Evolutionary conservation across 306 rosid species (phyloP), one percentile per base, ranked within the genome.

Genomic region (Urtica urens): DNA sequence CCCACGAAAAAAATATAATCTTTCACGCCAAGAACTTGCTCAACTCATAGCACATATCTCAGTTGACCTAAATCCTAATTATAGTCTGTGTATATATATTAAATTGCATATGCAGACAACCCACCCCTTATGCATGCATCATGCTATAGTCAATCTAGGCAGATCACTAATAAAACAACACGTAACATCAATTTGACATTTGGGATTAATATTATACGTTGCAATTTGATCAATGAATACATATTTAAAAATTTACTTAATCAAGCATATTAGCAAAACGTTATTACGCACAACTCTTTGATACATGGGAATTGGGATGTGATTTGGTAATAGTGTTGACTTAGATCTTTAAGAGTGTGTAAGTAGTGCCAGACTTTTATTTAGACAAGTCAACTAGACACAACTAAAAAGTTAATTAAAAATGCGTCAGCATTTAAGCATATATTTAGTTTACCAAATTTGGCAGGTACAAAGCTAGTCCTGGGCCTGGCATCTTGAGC

Each of bases 51-150:
- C 1, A 6, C 12, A 10, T 4, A 15, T 27, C 58, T n/a, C n/a
- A 45, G 42, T 60, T 41, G 66, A 60, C 66, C 34, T 37, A 51
- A 39, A 25, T 54, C 14, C 49, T 43, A 60, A 46, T n/a, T n/a
- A n/a, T n/a, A n/a, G n/a, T n/a, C n/a, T n/a, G n/a, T n/a, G n/a
- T 4, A 7, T 27, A 46, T 46, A 8, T 10, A 23, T 23, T 7
- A 42, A 2, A 45, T 45, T 42, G 15, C 12, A 48, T 9, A 48
- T 41, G 37, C 7, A 31, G 13, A 8, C 26, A 35, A 14, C 23
- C 55, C 4, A 48, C 42, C 59, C 17, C 47, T 31, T 17, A 41
- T 61, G 46, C 46, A 42, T 42, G 52, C 29, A 42, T 61, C 58
- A 51, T 38, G 59, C 46, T 53, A 49, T 17, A 17, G 13, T 18